A percentile compares a stretch with the other conserved stretches of the same genome.
phyloP scores from a whole-genome alignment of 73 alveolate species.

The Urostyla sp. region DNA sequence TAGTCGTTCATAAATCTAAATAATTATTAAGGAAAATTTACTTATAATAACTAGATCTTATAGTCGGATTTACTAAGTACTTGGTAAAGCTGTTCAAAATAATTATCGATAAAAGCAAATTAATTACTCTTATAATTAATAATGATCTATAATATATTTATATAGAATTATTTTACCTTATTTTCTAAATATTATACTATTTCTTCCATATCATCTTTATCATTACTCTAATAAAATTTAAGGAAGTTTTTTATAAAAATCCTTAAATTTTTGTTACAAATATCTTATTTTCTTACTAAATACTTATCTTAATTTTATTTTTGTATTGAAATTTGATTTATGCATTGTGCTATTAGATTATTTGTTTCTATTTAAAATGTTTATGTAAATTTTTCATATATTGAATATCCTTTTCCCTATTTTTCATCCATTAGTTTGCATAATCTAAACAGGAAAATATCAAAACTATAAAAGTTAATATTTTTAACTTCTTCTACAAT shows the following conservation, averaged over 20 bases:
- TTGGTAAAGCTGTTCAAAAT: constrained; percentile 16
- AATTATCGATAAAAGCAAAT: constrained; percentile 15
- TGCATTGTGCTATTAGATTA: constrained; percentile 43
- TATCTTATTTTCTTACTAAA: constrained; percentile 40
- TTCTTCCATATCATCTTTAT: constrained; percentile 40
- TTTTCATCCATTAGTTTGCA: constrained; percentile 32
- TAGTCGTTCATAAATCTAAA: constrained; percentile 15
- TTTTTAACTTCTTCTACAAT: too few species aligned
- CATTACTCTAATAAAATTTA: constrained; percentile 20
- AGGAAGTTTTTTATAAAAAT: constrained; percentile 38
- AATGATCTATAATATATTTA: too few species aligned
- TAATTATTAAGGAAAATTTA: constrained; percentile 9
- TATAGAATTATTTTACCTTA: constrained; percentile 11
- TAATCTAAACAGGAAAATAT: background rate
- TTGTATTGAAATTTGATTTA: constrained; percentile 37
- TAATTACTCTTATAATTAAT: constrained; percentile 29
- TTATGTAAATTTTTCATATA: constrained; percentile 52
- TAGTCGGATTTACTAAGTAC: constrained; percentile 1
- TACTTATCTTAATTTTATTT: background rate
- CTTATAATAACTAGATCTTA: background rate
- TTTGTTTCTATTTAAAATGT: constrained; percentile 53
- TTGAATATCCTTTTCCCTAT: constrained; percentile 49
- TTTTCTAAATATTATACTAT: constrained; percentile 7
- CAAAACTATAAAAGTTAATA: too few species aligned
- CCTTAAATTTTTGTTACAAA: constrained; percentile 32